phyloP scores from a whole-genome alignment of 441 rosid species.

The Breynia disticha region DNA sequence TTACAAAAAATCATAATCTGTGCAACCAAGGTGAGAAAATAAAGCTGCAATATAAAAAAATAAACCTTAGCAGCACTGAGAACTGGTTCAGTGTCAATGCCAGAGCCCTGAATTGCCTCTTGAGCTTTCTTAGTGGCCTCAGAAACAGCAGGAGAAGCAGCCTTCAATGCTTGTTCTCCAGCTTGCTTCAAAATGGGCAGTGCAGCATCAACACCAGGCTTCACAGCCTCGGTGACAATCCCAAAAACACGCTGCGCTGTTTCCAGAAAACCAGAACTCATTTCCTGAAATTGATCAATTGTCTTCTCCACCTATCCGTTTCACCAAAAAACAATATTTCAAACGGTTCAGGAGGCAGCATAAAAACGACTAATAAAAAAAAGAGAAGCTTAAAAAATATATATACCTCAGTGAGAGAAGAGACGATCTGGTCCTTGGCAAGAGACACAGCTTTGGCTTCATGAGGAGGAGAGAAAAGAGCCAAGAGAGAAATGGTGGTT shows the following conservation, averaged over 20 bases:
- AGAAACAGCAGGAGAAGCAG: conserved; percentile 72
- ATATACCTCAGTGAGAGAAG: conserved; percentile 64
- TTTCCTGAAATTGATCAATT: conserved; percentile 60
- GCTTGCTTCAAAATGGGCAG: conserved; percentile 62
- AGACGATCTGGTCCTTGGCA: conserved; percentile 77
- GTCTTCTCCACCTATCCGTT: conserved; percentile 66
- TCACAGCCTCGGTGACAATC: conserved; percentile 51
- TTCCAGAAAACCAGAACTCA: conserved; percentile 49
- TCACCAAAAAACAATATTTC: not conserved
- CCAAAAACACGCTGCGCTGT: conserved; percentile 49
- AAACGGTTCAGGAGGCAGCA: not conserved
- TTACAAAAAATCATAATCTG: no score
- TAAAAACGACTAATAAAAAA: not conserved
- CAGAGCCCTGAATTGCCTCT: conserved; percentile 74
- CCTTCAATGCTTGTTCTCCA: conserved; percentile 61
- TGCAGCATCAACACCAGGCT: conserved; percentile 64
- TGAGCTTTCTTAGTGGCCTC: conserved; percentile 82
- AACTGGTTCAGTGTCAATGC: conserved; percentile 65
- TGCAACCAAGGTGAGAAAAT: not conserved
- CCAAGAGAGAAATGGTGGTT: conserved; percentile 53
- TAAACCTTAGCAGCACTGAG: conserved; percentile 65
- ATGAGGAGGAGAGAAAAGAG: conserved; percentile 42
- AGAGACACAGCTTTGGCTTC: conserved; percentile 62
- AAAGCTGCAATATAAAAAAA: not conserved
- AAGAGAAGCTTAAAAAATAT: not conserved